phyloP scores from a whole-genome alignment of 2,329 filamentous ascomycete genomes.

The Xylaria sp. region DNA sequence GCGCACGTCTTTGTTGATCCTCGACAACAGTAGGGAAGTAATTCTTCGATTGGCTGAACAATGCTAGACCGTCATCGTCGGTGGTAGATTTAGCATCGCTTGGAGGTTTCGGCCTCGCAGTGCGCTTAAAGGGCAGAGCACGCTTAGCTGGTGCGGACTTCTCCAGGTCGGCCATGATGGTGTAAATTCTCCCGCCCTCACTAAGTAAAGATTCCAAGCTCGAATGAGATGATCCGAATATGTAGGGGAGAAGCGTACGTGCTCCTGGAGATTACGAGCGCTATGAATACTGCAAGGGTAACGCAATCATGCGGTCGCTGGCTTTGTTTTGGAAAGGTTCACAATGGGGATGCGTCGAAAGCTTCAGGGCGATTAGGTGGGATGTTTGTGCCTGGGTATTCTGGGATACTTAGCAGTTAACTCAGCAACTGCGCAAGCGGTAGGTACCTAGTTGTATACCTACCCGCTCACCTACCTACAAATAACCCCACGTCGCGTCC shows the following conservation, averaged over 20 bases:
- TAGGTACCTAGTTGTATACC: not conserved
- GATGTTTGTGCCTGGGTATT: not conserved
- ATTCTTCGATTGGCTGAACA: conserved; percentile 58
- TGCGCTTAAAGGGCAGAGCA: conserved; percentile 58
- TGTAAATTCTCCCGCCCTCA: not conserved
- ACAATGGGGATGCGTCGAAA: too few species aligned
- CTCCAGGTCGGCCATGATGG: conserved; percentile 43
- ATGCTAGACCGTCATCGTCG: conserved; percentile 48
- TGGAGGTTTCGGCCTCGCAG: conserved; percentile 45
- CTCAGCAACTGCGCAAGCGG: conserved; percentile 6
- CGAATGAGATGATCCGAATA: not conserved
- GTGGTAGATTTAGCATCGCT: conserved; percentile 37
- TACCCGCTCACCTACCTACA: not conserved
- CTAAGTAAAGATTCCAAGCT: not conserved
- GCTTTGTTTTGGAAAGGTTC: not conserved
- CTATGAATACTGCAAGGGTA: not conserved
- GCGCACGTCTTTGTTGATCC: conserved; percentile 44
- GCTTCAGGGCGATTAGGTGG: too few species aligned
- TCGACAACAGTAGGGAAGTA: conserved; percentile 54
- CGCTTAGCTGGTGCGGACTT: conserved; percentile 40
- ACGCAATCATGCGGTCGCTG: not conserved
- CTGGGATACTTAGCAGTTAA: conserved; percentile 3
- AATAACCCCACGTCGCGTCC: conserved; percentile 9
- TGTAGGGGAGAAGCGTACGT: not conserved
- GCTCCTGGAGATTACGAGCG: too few species aligned